Evolutionary conservation across 306 rosid genomes (phyloP), one percentile per base, ranked within the genome.

Genomic region (Cucurbita ficifolia): DNA sequence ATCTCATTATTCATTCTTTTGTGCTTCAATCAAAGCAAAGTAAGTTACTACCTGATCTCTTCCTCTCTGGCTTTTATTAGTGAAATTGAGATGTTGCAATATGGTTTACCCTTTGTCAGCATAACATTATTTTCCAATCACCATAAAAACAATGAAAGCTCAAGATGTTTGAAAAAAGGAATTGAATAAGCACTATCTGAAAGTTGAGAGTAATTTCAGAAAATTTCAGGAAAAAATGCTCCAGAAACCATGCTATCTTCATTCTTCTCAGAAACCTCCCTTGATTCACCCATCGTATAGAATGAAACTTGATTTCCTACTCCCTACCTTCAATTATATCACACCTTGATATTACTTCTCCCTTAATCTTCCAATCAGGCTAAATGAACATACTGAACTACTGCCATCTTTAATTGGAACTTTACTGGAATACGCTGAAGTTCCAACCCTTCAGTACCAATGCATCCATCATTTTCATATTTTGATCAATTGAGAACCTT

Each of bases 1-100:
- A 74, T 94, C 88, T 87, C 98, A 59, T 78, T 87, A 69, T 94
- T 94, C 83, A 73, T 94, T 88, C 88, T 94, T 84, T 85, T 94
- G 78, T 94, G 81, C 90, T 81, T 86, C 87, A 94, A 90, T 82
- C 90, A 87, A 84, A 89, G 82, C 76, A 86, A 94, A 80, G 98
- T 89, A 81, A 94, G 98, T 82, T 72, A 21, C 18, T 5, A 9
- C 53, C 24, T 53, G 12, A 48, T 78, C 76, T 68, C 17, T 61
- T 14, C 75, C 60, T 62, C 55, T 72, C 43, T 68, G 43, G 43
- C 22, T 46, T 75, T 10, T 71, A 54, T 71, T 45, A 51, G 76
- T 77, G 81, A 36, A 68, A 61, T 75, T 29, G 17, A 39, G 36
- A 72, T 72, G 16, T 52, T 72, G 53, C 17, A 10, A 71, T 77